These are phyloP conservation scores for Camptophora hylomeconis DNA, from an alignment of 2,329 filamentous ascomycete species.

Conservation along the genomic window DNA sequence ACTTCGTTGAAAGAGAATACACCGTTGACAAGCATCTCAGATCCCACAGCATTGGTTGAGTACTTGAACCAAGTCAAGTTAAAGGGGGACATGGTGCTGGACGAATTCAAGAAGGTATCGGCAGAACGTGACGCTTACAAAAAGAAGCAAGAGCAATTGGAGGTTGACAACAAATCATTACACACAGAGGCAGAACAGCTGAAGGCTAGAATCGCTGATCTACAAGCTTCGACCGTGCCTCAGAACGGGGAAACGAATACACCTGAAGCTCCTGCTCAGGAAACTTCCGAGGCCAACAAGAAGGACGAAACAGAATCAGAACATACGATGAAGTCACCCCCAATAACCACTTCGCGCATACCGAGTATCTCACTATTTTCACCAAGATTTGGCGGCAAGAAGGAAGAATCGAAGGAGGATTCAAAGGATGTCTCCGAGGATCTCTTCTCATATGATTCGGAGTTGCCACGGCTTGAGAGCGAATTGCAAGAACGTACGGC, in stretches of 20 bases:
- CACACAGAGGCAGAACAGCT: constrained; percentile 51
- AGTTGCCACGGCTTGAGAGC: constrained; percentile 67
- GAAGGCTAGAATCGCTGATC: constrained; percentile 28
- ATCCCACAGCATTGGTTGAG: constrained; percentile 72
- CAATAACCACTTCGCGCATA: constrained; percentile 23
- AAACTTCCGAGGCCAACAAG: constrained; percentile 22
- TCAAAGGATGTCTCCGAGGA: constrained; percentile 44
- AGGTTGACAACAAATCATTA: constrained; percentile 49
- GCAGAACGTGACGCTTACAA: constrained; percentile 69
- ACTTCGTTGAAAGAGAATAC: constrained; percentile 83
- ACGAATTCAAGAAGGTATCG: constrained; percentile 79
- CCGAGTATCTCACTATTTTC: constrained; percentile 27
- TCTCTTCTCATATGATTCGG: constrained; percentile 85
- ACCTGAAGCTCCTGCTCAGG: constrained; percentile 22
- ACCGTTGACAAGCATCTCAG: constrained; percentile 73
- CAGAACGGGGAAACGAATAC: constrained; percentile 30
- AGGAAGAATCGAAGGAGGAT: constrained; percentile 18
- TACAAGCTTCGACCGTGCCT: constrained; percentile 20
- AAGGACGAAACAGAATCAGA: constrained; percentile 10
- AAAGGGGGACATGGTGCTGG: constrained; percentile 84
- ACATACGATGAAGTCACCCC: constrained; percentile 20
- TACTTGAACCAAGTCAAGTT: constrained; percentile 78
- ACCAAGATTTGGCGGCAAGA: constrained; percentile 22
- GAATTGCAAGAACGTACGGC: constrained; percentile 58
- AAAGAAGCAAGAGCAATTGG: constrained; percentile 57